Evolutionary conservation across 1,284 basidiomycete species (phyloP).

Genomic region (Exobasidium rhododendri): DNA sequence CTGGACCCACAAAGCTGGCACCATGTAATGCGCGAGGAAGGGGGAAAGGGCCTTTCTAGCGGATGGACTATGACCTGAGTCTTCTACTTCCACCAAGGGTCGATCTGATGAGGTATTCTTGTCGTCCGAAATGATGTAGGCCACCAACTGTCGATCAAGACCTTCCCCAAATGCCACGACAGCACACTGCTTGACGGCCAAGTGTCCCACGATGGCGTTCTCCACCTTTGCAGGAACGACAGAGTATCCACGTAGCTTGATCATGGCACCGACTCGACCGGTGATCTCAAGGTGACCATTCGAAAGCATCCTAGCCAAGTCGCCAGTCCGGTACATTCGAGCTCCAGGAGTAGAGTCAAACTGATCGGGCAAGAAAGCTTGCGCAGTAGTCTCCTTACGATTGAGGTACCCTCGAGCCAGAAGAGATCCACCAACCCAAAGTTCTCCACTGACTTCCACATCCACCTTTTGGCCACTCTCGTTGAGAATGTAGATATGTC

Average conservation of each 20-base stretch:
- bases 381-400: constrained; percentile 44
- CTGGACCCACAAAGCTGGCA: constrained; percentile 50
- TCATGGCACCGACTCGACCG: constrained; percentile 52
- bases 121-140: constrained; percentile 47
- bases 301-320: constrained; percentile 39
- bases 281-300: constrained; percentile 39
- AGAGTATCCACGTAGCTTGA: constrained; percentile 53
- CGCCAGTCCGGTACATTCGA: constrained; percentile 51
- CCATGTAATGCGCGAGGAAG: constrained; percentile 52
- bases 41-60: constrained; percentile 35
- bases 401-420: constrained; percentile 53
- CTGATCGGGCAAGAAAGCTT: constrained; percentile 42
- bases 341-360: constrained; percentile 13
- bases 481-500: constrained; percentile 49
- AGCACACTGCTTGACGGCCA: constrained; percentile 46
- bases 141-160: constrained; percentile 49
- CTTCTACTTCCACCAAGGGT: not conserved
- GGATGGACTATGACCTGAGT: constrained; percentile 37
- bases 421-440: constrained; percentile 49
- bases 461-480: constrained; percentile 31
- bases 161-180: constrained; percentile 49
- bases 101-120: constrained; percentile 37
- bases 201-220: constrained; percentile 46
- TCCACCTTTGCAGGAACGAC: constrained; percentile 48
- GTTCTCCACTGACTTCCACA: constrained; percentile 39